phyloP scores from a whole-genome alignment of 371 early-diverging fungal species.

The Vairimorpha ceranae region DNA sequence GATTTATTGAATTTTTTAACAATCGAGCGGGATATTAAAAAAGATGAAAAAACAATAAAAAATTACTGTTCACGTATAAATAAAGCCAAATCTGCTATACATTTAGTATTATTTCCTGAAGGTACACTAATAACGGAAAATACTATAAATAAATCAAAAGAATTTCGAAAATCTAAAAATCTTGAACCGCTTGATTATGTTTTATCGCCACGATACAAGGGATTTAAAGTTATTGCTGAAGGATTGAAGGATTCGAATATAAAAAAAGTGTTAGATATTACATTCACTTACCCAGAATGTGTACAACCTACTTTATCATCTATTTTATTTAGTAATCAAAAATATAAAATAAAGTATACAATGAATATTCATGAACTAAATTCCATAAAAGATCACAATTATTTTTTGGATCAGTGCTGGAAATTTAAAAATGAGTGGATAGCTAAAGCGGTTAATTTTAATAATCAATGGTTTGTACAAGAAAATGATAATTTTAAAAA shows the following conservation, averaged over 20 bases:
- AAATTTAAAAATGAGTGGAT: slow-evolving; percentile 56
- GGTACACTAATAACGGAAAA: slow-evolving; percentile 51
- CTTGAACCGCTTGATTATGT: slow-evolving; percentile 68
- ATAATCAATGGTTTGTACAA: neutral
- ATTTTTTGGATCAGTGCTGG: slow-evolving; percentile 51
- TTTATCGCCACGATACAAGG: slow-evolving; percentile 71
- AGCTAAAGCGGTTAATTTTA: slow-evolving; percentile 27
- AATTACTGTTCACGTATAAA: slow-evolving; percentile 24
- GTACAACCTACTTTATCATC: slow-evolving; percentile 37
- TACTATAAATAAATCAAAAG: slow-evolving; percentile 63
- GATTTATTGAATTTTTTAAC: slow-evolving; percentile 45
- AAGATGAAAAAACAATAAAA: slow-evolving; percentile 52
- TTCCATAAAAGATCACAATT: slow-evolving; percentile 26
- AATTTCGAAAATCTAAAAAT: slow-evolving; percentile 65
- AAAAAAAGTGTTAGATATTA: slow-evolving; percentile 54
- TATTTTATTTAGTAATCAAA: slow-evolving; percentile 24
- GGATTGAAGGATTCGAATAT: slow-evolving; percentile 33
- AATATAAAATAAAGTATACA: slow-evolving; percentile 40
- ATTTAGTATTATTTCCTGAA: slow-evolving; percentile 61
- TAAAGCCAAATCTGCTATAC: slow-evolving; percentile 6
- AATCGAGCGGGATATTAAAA: slow-evolving; percentile 48
- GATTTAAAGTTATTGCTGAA: slow-evolving; percentile 64
- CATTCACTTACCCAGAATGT: slow-evolving; percentile 47
- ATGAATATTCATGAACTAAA: slow-evolving; percentile 14
- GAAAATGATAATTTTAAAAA: too few relatives aligned